Conservation (phyloP, 305 asterid species). For the Fraxinus floribunda region DNA sequence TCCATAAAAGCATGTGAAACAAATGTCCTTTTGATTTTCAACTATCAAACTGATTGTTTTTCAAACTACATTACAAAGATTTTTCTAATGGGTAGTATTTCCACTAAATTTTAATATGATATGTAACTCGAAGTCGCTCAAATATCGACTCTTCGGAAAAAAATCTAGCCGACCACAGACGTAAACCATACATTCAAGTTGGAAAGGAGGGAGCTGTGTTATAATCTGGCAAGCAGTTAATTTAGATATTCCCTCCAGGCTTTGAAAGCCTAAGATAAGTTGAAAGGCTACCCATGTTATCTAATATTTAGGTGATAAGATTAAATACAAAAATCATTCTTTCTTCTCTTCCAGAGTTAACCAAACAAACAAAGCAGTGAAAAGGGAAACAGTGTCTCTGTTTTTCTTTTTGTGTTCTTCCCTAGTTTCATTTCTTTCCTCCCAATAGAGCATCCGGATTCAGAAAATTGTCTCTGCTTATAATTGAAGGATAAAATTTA, state of each 20-base stretch:
- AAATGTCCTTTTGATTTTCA: neutral
- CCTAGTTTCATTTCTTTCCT: neutral
- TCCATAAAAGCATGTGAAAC: neutral
- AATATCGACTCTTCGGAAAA: neutral
- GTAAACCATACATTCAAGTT: neutral
- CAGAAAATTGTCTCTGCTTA: slow-evolving; percentile 1
- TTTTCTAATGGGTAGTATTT: neutral
- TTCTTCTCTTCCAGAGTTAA: neutral
- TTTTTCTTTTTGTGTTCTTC: neutral
- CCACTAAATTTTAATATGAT: neutral
- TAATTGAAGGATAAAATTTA: slow-evolving; percentile 27
- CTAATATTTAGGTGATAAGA: neutral
- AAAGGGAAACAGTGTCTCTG: neutral
- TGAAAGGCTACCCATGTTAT: neutral
- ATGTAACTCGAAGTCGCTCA: neutral
- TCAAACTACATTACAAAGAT: neutral
- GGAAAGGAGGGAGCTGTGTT: neutral
- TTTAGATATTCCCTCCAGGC: neutral
- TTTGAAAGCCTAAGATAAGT: neutral
- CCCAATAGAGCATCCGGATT: neutral
- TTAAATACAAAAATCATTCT: neutral
- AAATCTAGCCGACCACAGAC: neutral
- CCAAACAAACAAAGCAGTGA: neutral
- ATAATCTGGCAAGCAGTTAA: neutral
- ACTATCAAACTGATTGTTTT: neutral